These are phyloP conservation scores for Lecanoromycetidae sp. DNA, from an alignment of 2,329 filamentous ascomycete genomes.

Conservation along the genomic window DNA sequence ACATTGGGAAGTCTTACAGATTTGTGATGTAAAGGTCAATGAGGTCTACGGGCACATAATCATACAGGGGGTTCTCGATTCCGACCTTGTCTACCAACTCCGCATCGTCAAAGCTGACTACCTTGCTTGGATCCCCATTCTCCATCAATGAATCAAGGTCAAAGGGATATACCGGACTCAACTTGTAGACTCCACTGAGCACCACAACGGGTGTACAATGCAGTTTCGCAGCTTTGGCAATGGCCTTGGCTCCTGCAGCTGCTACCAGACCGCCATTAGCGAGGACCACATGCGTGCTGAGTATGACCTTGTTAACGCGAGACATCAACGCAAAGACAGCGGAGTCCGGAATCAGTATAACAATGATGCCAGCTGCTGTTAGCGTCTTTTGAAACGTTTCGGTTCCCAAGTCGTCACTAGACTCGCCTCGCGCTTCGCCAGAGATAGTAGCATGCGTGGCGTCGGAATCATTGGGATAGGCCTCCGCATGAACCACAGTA, in stretches of 20 bases:
- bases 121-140: conserved; percentile 67
- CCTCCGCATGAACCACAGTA: conserved; percentile 73
- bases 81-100: conserved; percentile 65
- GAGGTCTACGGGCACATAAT: conserved; percentile 66
- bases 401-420: conserved; percentile 36
- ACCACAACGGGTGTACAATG: conserved; percentile 78
- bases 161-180: conserved; percentile 80
- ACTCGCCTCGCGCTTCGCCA: conserved; percentile 37
- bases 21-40: conserved; percentile 77
- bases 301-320: conserved; percentile 85
- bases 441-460: conserved; percentile 51
- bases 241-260: conserved; percentile 67
- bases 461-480: conserved; percentile 56
- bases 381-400: conserved; percentile 64
- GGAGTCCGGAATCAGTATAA: conserved; percentile 73
- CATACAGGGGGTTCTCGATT: conserved; percentile 66
- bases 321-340: conserved; percentile 91
- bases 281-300: conserved; percentile 76
- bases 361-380: conserved; percentile 61
- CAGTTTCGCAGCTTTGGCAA: conserved; percentile 73
- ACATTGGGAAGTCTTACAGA: no score
- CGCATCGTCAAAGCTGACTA: conserved; percentile 67
- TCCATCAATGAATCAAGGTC: conserved; percentile 73
- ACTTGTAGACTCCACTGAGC: conserved; percentile 82
- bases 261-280: conserved; percentile 80